Evolutionary conservation across 225 moss, liverwort and hornwort genomes (phyloP).

Genomic region (Pleurozium schreberi): DNA sequence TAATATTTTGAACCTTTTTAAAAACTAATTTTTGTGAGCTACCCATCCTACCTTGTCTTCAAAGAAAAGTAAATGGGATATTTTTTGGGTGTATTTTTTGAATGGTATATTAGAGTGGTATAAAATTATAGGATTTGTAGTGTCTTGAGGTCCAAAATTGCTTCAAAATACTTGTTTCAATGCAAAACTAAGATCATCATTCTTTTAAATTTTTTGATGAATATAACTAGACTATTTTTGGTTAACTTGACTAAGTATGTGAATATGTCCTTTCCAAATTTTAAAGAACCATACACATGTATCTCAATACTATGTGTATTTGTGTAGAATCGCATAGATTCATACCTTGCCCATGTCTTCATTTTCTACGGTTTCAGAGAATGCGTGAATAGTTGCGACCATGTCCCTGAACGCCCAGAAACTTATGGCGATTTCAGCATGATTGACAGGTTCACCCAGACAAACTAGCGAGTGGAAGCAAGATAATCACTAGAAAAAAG

Average conservation of each 20-base stretch:
- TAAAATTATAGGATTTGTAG: no score
- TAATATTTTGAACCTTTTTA: no score
- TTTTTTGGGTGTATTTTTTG: no score
- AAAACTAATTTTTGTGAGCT: no score
- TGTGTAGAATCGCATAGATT: neutral
- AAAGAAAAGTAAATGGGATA: no score
- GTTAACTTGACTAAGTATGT: no score
- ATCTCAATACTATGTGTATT: neutral
- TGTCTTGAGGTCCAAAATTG: no score
- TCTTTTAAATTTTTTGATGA: neutral
- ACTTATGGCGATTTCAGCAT: neutral
- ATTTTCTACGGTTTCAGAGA: conserved; percentile 70
- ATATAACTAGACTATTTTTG: neutral
- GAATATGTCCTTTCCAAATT: no score
- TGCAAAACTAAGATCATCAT: no score
- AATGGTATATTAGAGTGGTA: neutral
- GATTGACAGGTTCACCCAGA: neutral
- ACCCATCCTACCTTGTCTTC: fast-evolving
- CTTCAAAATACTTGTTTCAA: no score
- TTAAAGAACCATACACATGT: neutral
- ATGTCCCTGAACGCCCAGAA: conserved; percentile 54
- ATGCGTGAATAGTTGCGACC: conserved; percentile 59
- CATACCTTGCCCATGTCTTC: conserved; percentile 83
- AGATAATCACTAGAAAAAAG: neutral
- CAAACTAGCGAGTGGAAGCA: neutral